Evolutionary conservation across 306 rosid species (phyloP), one percentile per base, ranked within the genome.

Genomic region (Hippophae tibetana): DNA sequence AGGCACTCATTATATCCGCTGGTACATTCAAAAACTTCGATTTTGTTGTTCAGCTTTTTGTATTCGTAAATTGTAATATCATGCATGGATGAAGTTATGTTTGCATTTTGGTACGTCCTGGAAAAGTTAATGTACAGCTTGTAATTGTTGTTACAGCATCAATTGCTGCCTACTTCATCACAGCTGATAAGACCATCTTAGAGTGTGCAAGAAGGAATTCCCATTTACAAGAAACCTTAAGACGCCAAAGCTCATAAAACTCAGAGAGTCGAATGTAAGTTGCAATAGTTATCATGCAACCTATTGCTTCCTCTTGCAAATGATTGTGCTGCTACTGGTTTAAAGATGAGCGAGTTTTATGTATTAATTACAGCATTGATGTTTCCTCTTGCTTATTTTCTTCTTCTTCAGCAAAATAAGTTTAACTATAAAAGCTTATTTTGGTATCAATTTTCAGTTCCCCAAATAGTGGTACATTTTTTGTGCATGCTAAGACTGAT

Each of bases 1-100:
- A 87, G 80, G 96, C 98, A 63, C 95, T 92, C 56, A 85, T 87
- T 57, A 92, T 87, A 72, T 87, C 95, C 46, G 83, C 71, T n/a
- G 93, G 98, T 90, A 85, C 27, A 66, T 31, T 63, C 50, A 55
- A 50, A 31, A 31, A 31, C 38, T 31, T 31, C 0, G 5, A 31
- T 41, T 31, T 10, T 18, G 23, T 18, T 18, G 23, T 18, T 23
- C 8, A 42, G 42, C 10, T 2, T 40, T 40, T 25, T 26, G 42
- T 43, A 13, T 57, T n/a, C 8, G 51, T 43, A 58, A n/a, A 58
- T 13, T 31, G 38, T 31, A 31, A 14, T 60, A 45, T 25, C 23
- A 59, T 59, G 4, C 14, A 38, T 8, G 52, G 42, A 45, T 57
- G 12, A 31, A n/a, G 18, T 55, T 26, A 26, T 12, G 11, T 7